Base-by-base conservation (phyloP, 2,329 filamentous ascomycete genomes). In the Claviceps humidiphila region DNA sequence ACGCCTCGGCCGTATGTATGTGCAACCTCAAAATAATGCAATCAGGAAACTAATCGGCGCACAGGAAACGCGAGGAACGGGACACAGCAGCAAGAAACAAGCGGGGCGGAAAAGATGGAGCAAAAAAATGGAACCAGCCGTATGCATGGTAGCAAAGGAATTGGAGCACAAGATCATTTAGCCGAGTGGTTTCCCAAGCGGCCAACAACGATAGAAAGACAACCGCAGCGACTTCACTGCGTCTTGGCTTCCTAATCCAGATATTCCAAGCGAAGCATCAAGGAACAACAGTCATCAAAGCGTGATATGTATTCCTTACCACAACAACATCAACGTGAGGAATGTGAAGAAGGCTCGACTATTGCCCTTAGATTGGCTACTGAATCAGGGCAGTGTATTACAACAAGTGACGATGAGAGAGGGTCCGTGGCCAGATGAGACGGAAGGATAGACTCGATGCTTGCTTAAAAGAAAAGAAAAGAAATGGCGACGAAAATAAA, bases 161-260 rank as follows among this genome's bases (percentile, higher is more conserved):
- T 26, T 26, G 26, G 26, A 26, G 42, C 42, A 44, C 20, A 44
- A 44, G 14, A 44, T 17, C 42, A 9, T 44, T 43, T 8, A 24
- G 42, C 24, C 42, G 11, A 43, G 2, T 24, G 13, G 20, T 8
- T 45, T 30, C 24, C 43, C 42, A 22, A 5, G 14, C 16, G 39
- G 39, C 20, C n/a, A 22, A 47, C 22, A 47, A 38, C 11, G 34
- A n/a, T 3, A 41, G 14, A n/a, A 41, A n/a, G 22, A 14, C 24
- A 49, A 37, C 6, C 47, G 17, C 39, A 9, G 13, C 5, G 39
- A 11, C 24, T 17, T 20, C 16, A 6, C 43, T 44, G 46, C 50
- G 47, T 34, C 54, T 54, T 54, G 52, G 50, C 50, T 52, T 38
- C 52, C 44, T 46, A 16, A 53, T 54, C 14, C 7, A 38, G 51